Conservation (phyloP, 1,284 basidiomycete genomes). For the Tilletia setariae region DNA sequence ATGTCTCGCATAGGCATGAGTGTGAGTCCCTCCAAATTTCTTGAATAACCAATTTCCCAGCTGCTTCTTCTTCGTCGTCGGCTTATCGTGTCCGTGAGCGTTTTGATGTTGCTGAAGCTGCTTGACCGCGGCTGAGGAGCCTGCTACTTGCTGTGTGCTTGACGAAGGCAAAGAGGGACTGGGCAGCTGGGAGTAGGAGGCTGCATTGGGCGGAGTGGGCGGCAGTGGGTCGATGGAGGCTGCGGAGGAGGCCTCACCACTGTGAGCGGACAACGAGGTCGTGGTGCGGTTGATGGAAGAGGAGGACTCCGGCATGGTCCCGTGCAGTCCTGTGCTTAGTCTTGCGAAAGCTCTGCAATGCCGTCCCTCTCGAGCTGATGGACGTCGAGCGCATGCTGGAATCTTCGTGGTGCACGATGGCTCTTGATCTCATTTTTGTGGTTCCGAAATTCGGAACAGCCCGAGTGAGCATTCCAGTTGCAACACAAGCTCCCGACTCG, state of each 20-base stretch:
- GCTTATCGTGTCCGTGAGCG: not conserved
- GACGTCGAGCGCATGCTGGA: too few relatives aligned
- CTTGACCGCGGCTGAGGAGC: not conserved
- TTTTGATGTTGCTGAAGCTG: not conserved
- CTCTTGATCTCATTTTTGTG: too few relatives aligned
- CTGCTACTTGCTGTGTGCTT: not conserved
- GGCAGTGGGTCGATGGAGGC: not conserved
- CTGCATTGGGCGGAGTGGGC: not conserved
- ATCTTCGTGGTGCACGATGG: too few relatives aligned
- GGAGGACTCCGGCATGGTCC: too few relatives aligned
- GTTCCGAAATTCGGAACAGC: too few relatives aligned
- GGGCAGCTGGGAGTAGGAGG: not conserved
- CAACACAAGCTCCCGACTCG: too few relatives aligned
- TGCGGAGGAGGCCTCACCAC: not conserved
- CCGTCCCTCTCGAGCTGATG: too few relatives aligned
- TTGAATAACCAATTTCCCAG: slow-evolving; percentile 13
- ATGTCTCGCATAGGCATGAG: not conserved
- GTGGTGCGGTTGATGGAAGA: too few relatives aligned
- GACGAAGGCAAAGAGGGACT: not conserved
- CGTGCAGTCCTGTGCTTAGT: too few relatives aligned
- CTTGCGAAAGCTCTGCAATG: too few relatives aligned
- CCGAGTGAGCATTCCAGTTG: too few relatives aligned
- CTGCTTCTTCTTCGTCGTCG: slow-evolving; percentile 13
- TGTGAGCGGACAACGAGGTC: not conserved
- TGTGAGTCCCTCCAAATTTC: slow-evolving; percentile 5